A percentile compares a stretch with the other conserved stretches of the same genome.
phyloP scores from a whole-genome alignment of 768 basidiomycete species.

The Lactifluus subvellereus region DNA sequence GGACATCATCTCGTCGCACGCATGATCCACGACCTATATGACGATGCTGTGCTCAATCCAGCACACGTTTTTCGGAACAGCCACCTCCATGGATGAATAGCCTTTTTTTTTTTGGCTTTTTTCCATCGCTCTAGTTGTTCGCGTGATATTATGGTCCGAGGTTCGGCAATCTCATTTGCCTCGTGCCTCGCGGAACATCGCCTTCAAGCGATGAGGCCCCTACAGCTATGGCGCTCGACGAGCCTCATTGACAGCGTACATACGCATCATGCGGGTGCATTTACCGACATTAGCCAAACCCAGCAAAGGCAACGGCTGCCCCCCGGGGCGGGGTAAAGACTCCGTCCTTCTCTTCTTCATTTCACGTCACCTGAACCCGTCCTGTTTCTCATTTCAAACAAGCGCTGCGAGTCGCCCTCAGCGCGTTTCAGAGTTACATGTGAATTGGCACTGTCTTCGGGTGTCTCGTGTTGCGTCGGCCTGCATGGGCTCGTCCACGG shows the following conservation, averaged over 20 bases:
- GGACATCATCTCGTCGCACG: background rate
- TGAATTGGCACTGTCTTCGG: background rate
- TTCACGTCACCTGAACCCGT: too few species aligned
- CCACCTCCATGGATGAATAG: background rate
- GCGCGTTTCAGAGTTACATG: conserved; percentile 5
- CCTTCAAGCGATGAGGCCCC: background rate
- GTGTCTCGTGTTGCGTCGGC: background rate
- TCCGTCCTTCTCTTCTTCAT: background rate
- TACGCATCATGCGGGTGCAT: background rate
- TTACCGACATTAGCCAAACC: background rate
- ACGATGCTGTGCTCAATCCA: background rate
- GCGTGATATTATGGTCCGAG: background rate
- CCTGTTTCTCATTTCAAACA: background rate
- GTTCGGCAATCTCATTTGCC: background rate
- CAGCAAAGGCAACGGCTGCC: background rate
- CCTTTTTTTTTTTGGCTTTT: background rate
- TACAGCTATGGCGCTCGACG: conserved; percentile 1
- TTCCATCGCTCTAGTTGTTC: background rate
- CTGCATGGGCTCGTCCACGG: too few species aligned
- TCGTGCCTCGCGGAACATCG: background rate
- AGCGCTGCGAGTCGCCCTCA: background rate
- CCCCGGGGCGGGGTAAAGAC: background rate
- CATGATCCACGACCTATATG: background rate
- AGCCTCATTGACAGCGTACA: background rate
- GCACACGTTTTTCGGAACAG: background rate